These are phyloP conservation scores for Orbilia ellipsospora DNA, from an alignment of 2,329 filamentous ascomycete genomes.

Conservation along the genomic window DNA sequence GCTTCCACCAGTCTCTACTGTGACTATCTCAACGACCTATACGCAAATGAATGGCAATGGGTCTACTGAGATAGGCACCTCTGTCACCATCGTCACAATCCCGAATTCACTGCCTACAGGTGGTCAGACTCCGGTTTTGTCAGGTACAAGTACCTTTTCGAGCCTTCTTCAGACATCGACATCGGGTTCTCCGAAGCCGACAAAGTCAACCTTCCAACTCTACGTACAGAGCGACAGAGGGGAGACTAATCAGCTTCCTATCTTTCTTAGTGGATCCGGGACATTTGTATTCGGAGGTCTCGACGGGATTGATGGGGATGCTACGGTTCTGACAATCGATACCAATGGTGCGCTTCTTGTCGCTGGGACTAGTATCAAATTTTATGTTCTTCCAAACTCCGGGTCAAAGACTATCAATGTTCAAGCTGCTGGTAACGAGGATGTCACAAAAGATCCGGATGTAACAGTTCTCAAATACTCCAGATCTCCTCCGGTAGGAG, in stretches of 20 bases:
- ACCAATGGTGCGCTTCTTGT: conserved; percentile 1
- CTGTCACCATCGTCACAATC: neutral
- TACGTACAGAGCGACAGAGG: conserved; percentile 15
- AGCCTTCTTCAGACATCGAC: neutral
- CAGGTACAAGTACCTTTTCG: neutral
- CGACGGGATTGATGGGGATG: neutral
- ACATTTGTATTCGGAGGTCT: conserved; percentile 11
- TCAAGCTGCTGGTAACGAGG: neutral
- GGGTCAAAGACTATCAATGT: no score
- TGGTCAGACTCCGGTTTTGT: neutral
- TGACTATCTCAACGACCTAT: neutral
- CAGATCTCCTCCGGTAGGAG: neutral
- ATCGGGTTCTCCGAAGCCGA: neutral
- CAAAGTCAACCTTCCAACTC: conserved; percentile 14
- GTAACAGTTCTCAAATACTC: conserved; percentile 10
- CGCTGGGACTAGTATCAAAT: conserved; percentile 3
- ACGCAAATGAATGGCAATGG: conserved; percentile 3
- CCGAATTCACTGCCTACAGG: neutral
- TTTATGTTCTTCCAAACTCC: conserved; percentile 16
- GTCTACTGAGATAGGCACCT: conserved; percentile 5
- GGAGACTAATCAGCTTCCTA: conserved; percentile 8
- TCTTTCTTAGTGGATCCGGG: conserved; percentile 10
- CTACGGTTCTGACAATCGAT: conserved; percentile 14
- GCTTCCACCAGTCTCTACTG: neutral
- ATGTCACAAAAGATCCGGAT: neutral